Percentiles rank a stretch among this genome's conserved stretches.
phyloP scores from a whole-genome alignment of 768 basidiomycete species.

The Serendipita sp. region DNA sequence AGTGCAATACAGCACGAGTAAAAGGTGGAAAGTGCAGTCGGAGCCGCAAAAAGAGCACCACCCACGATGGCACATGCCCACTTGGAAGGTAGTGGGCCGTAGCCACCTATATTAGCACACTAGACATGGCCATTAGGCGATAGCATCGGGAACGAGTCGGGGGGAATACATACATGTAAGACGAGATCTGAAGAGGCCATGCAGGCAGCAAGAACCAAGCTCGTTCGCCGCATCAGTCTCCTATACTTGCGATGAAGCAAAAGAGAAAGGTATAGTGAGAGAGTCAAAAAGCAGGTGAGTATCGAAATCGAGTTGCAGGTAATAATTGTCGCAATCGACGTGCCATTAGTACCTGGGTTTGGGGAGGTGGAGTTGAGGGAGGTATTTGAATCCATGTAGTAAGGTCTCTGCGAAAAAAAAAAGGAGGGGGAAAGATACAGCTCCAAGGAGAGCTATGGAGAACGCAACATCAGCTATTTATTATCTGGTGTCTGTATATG shows the following conservation, averaged over 20 bases:
- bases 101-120: not conserved
- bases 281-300: not conserved
- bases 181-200: conserved; percentile 1
- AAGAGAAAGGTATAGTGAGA: not conserved
- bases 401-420: no score
- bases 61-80: not conserved
- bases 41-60: not conserved
- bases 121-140: not conserved
- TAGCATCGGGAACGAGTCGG: not conserved
- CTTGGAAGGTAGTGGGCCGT: not conserved
- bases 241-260: not conserved
- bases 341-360: not conserved
- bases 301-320: not conserved
- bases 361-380: not conserved
- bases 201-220: not conserved
- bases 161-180: not conserved
- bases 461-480: no score
- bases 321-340: not conserved
- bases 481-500: no score
- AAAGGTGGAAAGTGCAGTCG: not conserved
- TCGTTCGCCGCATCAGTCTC: not conserved
- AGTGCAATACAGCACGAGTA: conserved; percentile 4
- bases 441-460: no score
- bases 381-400: no score
- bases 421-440: no score